A percentile compares a stretch with the other conserved stretches of the same genome.
Evolutionary conservation across 2,329 filamentous ascomycete genomes (phyloP).

Genomic region (Anthostomella pinea): DNA sequence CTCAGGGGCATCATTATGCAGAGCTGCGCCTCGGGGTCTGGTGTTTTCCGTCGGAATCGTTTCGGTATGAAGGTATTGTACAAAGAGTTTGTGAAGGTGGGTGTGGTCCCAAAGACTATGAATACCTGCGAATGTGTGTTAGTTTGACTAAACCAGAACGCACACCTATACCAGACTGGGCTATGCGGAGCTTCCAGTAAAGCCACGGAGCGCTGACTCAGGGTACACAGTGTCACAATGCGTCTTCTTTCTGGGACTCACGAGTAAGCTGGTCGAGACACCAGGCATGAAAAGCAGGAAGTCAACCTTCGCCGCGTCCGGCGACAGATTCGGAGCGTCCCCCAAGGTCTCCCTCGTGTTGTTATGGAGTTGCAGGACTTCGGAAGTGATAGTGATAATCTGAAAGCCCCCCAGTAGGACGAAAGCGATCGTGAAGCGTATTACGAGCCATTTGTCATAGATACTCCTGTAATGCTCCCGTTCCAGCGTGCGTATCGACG

Average conservation of each 20-base stretch:
- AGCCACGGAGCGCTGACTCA: too few species aligned
- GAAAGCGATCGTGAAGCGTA: conserved; percentile 37
- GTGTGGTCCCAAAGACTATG: conserved; percentile 26
- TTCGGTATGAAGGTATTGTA: conserved; percentile 18
- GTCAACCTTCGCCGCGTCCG: conserved; percentile 26
- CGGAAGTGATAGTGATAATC: conserved; percentile 32
- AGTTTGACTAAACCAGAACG: background rate
- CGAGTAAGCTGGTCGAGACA: conserved; percentile 25
- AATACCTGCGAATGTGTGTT: conserved; percentile 15
- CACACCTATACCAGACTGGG: background rate
- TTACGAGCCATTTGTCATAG: conserved; percentile 39
- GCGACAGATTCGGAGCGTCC: conserved; percentile 29
- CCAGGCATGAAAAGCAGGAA: conserved; percentile 34
- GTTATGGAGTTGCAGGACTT: conserved; percentile 26
- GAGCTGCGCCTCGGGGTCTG: background rate
- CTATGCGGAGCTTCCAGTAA: too few species aligned
- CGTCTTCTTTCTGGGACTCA: conserved; percentile 18
- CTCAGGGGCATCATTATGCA: too few species aligned
- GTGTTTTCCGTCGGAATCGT: conserved; percentile 11
- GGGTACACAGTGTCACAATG: too few species aligned
- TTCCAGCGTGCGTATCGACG: too few species aligned
- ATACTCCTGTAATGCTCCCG: conserved; percentile 25
- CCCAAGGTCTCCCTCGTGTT: conserved; percentile 25
- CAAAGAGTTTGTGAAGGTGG: conserved; percentile 18
- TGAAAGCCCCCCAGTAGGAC: conserved; percentile 35